Conservation (phyloP, 2,329 filamentous ascomycete genomes). For the Epichloe coenophiala region DNA sequence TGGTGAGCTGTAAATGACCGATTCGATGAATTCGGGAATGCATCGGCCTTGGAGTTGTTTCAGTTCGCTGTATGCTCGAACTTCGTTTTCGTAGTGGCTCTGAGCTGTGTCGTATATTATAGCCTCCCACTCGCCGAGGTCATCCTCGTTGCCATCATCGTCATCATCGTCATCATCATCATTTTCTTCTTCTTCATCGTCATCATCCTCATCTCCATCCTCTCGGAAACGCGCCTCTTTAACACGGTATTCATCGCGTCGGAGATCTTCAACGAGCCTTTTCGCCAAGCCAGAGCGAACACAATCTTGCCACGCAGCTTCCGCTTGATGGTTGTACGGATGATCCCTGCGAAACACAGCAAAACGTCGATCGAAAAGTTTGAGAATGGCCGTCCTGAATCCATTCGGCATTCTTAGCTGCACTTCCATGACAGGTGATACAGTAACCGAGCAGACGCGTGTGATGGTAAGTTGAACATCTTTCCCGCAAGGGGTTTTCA, state of each 20-base stretch:
- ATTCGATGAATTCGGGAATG: slow-evolving; percentile 4
- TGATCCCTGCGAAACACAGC: background rate
- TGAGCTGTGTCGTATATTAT: slow-evolving; percentile 4
- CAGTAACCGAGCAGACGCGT: slow-evolving; percentile 3
- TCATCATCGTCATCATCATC: background rate
- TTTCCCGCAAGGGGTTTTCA: slow-evolving; percentile 1
- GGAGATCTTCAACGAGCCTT: slow-evolving; percentile 1
- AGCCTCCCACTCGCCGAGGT: slow-evolving; percentile 4
- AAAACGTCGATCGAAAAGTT: slow-evolving; percentile 7
- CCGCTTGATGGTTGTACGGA: slow-evolving; percentile 5
- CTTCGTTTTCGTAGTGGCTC: slow-evolving; percentile 2
- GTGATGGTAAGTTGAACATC: slow-evolving; percentile 4
- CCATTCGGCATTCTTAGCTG: background rate
- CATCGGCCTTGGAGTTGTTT: slow-evolving; percentile 4
- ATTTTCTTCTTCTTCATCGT: background rate
- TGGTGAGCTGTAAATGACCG: slow-evolving; percentile 1
- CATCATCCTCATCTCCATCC: background rate
- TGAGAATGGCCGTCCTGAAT: slow-evolving; percentile 3
- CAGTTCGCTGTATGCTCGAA: slow-evolving; percentile 5
- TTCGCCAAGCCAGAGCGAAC: slow-evolving; percentile 6
- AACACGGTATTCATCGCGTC: background rate
- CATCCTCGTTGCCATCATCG: background rate
- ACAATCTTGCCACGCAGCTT: slow-evolving; percentile 4
- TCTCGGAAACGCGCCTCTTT: slow-evolving; percentile 1
- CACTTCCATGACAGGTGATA: slow-evolving; percentile 6